Conservation (phyloP, 495 filamentous ascomycete species). For the Penicillium coffeae region DNA sequence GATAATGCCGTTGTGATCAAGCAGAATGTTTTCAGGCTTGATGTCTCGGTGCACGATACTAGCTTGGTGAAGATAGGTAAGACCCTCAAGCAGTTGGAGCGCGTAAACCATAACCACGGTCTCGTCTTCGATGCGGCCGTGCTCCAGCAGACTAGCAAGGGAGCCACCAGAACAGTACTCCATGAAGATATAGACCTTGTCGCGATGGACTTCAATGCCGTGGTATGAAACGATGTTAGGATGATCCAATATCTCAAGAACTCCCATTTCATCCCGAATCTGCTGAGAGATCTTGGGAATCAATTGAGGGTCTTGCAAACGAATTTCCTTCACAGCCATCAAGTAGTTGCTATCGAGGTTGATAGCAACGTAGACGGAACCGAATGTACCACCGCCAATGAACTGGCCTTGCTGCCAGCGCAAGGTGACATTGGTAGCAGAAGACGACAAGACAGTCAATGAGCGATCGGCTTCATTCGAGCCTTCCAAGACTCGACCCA, state of each 20-base stretch:
- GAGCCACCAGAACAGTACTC: constrained; percentile 97
- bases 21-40: constrained; percentile 97
- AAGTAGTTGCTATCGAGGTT: constrained; percentile 92
- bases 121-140: constrained; percentile 96
- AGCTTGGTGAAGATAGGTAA: constrained; percentile 89
- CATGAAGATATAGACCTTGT: constrained; percentile 99
- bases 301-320: constrained; percentile 91
- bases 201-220: constrained; percentile 94
- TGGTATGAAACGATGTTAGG: constrained; percentile 98
- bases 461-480: constrained; percentile 94
- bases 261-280: constrained; percentile 95
- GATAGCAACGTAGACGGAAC: constrained; percentile 94
- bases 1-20: constrained; percentile 96
- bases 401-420: constrained; percentile 98
- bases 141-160: constrained; percentile 83
- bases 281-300: constrained; percentile 90
- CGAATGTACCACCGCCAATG: constrained; percentile 94
- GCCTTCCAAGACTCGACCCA: constrained; percentile 87
- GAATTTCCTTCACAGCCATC: constrained; percentile 99
- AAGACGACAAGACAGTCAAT: constrained; percentile 86
- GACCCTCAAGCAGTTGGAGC: constrained; percentile 89
- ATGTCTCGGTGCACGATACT: constrained; percentile 94
- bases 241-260: constrained; percentile 90
- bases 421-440: constrained; percentile 88
- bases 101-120: constrained; percentile 98